Base-by-base conservation (phyloP, 768 basidiomycete species). In the Mrakia frigida region DNA sequence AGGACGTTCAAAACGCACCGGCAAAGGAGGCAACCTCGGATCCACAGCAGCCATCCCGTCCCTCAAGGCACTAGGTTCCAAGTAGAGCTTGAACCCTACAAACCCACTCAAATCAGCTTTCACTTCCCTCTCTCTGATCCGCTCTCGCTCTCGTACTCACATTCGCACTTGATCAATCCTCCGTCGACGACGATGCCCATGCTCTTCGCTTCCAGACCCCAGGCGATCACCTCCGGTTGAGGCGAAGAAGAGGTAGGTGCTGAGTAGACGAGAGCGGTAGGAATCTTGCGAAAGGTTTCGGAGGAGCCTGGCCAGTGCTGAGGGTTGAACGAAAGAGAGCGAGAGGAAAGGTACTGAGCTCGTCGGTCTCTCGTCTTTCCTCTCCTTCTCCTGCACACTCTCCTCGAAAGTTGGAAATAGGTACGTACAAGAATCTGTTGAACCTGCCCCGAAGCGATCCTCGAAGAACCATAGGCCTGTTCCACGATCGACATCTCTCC, bases 181-280 rank as follows among this genome's bases (percentile, higher is more conserved):
- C 87, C 85, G 84, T 33, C 71, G 2, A 53, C 23, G 23, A 89
- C 87, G 3, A 88, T 88, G 31, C 88, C 87, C 2, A 90, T 87
- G 80, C 91, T 92, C 85, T 93, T 93, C 4, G 93, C 93, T 84
- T 93, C 91, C 70, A 93, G 83, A 0, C 93, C 92, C 92, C 93
- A 94, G 7, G 91, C 90, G 33, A 92, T 80, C 2, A 94, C 89
- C 77, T 87, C 87, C 0, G 92, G 92, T 43, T 9, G 56, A 28
- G 13, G 6, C 18, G 7, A 7, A 6, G 25, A 21, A 6, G 56
- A n/a, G 9, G 56, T 25, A 28, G 85, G 83, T 61, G 90, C 88
- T 79, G 92, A 89, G 78, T 94, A 95, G 23, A 94, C 82, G 50
- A 95, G 85, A 83, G 93, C 94, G 0, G 93, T 94, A 1, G 93